phyloP scores from a whole-genome alignment of 2,329 filamentous ascomycete genomes.

The Cordyceps farinosa region DNA sequence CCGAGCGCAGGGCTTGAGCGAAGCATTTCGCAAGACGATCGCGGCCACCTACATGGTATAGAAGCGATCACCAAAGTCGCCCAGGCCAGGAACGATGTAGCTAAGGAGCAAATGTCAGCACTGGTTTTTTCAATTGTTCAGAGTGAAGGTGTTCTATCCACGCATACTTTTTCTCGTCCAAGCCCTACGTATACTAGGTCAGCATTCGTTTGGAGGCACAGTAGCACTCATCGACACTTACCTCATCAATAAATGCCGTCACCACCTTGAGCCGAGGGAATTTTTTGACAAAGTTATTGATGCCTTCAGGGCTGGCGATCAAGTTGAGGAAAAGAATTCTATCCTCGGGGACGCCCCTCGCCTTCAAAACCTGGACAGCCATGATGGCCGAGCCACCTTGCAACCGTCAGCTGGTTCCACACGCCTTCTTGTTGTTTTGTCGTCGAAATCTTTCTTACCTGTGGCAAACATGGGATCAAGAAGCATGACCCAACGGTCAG shows the following conservation, averaged over 20 bases:
- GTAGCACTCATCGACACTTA: constrained; percentile 28
- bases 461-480: constrained; percentile 99
- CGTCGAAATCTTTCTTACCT: constrained; percentile 48
- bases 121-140: neutral
- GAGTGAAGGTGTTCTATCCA: neutral
- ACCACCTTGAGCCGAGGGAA: constrained; percentile 90
- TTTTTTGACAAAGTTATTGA: constrained; percentile 80
- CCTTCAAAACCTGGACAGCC: constrained; percentile 90
- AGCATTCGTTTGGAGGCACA: constrained; percentile 17
- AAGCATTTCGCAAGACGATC: neutral
- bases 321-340: constrained; percentile 94
- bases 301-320: constrained; percentile 93
- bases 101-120: constrained; percentile 43
- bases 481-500: constrained; percentile 85
- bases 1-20: neutral
- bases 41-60: constrained; percentile 68
- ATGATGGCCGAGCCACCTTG: constrained; percentile 91
- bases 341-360: constrained; percentile 88
- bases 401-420: neutral
- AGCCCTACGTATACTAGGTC: constrained; percentile 49
- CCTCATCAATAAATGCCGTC: constrained; percentile 90
- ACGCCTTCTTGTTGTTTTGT: neutral
- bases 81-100: constrained; percentile 90
- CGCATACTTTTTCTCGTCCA: constrained; percentile 93
- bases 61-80: constrained; percentile 93